Percentiles rank a stretch among this genome's conserved stretches.
phyloP scores from a whole-genome alignment of 2,329 filamentous ascomycete genomes.

The Penicillium occitanis region DNA sequence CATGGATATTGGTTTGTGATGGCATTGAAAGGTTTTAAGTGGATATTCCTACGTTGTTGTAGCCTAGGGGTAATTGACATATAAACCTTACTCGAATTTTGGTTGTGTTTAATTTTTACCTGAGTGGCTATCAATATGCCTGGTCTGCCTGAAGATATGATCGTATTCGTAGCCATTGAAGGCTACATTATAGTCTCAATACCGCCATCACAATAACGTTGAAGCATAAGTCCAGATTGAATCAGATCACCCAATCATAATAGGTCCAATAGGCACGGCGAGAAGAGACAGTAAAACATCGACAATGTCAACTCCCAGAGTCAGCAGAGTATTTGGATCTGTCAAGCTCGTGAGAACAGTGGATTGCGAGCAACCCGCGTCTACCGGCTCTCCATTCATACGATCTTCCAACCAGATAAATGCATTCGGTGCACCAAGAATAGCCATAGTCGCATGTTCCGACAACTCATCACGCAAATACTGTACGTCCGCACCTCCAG shows the following conservation, averaged over 20 bases:
- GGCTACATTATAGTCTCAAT: neutral
- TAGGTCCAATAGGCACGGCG: conserved; percentile 16
- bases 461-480: conserved; percentile 50
- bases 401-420: conserved; percentile 33
- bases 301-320: conserved; percentile 20
- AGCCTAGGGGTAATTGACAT: neutral
- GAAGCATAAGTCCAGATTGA: neutral
- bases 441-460: conserved; percentile 40
- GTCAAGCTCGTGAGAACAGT: conserved; percentile 24
- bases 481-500: conserved; percentile 41
- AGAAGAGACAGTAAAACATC: conserved; percentile 21
- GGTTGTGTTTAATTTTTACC: neutral
- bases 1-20: neutral
- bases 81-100: neutral
- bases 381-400: conserved; percentile 22
- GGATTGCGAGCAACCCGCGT: conserved; percentile 21
- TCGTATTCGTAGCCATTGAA: neutral
- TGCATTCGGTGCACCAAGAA: conserved; percentile 36
- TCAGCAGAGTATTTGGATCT: conserved; percentile 20
- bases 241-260: conserved; percentile 18
- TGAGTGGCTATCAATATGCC: neutral
- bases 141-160: neutral
- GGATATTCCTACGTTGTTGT: neutral
- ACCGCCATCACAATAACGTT: neutral
- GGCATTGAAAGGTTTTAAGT: neutral